phyloP scores from a whole-genome alignment of 2,329 filamentous ascomycete species.

The Colletotrichum sp. region DNA sequence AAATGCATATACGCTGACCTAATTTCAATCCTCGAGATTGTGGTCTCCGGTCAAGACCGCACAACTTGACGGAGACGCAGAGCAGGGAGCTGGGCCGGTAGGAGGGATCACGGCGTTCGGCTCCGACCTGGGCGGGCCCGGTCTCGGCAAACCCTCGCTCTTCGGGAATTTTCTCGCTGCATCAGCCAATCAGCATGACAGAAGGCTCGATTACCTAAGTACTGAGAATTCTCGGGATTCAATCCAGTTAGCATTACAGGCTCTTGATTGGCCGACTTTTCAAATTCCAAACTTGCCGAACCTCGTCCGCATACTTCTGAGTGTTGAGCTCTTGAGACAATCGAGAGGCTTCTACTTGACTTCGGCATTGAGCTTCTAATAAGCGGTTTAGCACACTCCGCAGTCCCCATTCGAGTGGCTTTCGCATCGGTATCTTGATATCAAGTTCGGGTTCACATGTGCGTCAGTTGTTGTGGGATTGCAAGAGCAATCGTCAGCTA shows the following conservation, averaged over 20 bases:
- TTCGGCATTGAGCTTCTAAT: not conserved
- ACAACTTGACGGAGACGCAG: not conserved
- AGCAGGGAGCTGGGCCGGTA: not conserved
- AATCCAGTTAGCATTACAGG: fast-evolving
- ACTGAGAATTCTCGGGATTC: not conserved
- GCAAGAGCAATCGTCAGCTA: not conserved
- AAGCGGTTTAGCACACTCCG: not conserved
- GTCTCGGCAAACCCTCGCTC: not conserved
- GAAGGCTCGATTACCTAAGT: not conserved
- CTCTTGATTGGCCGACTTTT: not conserved
- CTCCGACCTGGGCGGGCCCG: not conserved
- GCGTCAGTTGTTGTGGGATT: not conserved
- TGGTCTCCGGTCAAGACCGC: not conserved
- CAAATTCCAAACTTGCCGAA: not conserved
- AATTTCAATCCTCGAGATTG: not conserved
- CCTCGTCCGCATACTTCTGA: not conserved
- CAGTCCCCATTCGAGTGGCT: not conserved
- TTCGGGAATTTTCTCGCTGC: not conserved
- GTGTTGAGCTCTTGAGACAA: not conserved
- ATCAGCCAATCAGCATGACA: not conserved
- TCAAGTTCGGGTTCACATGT: not conserved
- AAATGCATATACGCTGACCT: fast-evolving
- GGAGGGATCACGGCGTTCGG: not conserved
- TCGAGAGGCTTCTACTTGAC: not conserved
- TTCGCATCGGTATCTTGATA: not conserved